Base-by-base conservation (phyloP, 2,329 filamentous ascomycete genomes). In the Fusarium sp. region DNA sequence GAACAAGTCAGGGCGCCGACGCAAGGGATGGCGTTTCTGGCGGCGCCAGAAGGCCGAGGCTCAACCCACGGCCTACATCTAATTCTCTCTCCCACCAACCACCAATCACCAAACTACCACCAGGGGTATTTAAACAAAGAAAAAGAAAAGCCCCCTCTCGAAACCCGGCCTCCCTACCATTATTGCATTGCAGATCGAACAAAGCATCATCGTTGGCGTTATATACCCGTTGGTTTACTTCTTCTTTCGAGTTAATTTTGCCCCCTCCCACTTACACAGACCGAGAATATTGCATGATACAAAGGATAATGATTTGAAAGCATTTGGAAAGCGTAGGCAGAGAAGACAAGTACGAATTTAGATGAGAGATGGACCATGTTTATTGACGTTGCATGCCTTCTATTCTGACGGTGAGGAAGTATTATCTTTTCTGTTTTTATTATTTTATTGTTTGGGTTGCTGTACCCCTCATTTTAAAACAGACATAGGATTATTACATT, bases 151-250 rank as follows among this genome's bases (percentile, higher is more conserved):
- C 9, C 3, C 26, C 19, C 8, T 45, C 46, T 26, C 15, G 13
- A 41, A 41, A 26, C 28, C 28, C 37, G 26, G n/a, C 13, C 22
- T 11, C 13, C 22, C 11, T 20, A 33, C 32, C 28, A 52, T 62
- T 52, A 51, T 63, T 56, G 61, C 66, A 74, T 71, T 65, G 63
- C 68, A 66, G 58, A 65, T 59, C 64, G 70, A 65, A 64, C 62
- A 68, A 68, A 67, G 68, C 57, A 71, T 72, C 76, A 78, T 78
- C 67, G 67, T 73, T 71, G 76, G 76, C 75, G 76, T 78, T 78
- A 60, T 76, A 78, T 78, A 78, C 75, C 75, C 76, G 72, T 67
- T 75, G 71, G 60, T 56, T 70, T 72, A 67, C 73, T 44, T 66
- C 39, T 59, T 54, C 26, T 48, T 46, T 65, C 50, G 52, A 51